Percentiles rank a stretch among this genome's conserved stretches.
Conservation (phyloP, 1,284 basidiomycete genomes). For the Tilletia caries region DNA sequence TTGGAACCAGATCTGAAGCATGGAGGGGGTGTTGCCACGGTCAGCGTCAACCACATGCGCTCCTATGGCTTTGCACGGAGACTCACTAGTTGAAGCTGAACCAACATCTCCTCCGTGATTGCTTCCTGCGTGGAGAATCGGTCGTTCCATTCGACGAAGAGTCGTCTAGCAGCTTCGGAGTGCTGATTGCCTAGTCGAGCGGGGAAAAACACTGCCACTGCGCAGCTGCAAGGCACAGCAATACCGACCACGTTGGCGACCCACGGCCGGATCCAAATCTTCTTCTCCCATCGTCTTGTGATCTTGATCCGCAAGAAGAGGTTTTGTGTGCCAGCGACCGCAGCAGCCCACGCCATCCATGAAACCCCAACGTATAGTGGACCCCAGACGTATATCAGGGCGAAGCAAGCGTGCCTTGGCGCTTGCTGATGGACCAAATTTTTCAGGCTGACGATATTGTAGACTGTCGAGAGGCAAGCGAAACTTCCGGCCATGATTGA, state of each 20-base stretch:
- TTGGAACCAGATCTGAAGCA: background rate
- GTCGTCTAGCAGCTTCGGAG: too few relatives aligned
- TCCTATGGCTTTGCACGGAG: too few relatives aligned
- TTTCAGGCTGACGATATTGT: background rate
- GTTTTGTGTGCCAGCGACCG: constrained; percentile 7
- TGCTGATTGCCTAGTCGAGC: too few relatives aligned
- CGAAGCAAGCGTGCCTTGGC: background rate
- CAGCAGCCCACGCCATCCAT: background rate
- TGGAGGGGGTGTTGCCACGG: too few relatives aligned
- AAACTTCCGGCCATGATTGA: background rate
- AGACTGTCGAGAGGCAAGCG: background rate
- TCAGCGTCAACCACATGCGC: too few relatives aligned
- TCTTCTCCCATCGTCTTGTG: background rate
- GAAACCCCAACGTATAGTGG: background rate
- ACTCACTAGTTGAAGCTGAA: too few relatives aligned
- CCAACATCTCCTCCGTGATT: too few relatives aligned
- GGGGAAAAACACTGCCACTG: too few relatives aligned
- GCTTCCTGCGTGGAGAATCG: too few relatives aligned
- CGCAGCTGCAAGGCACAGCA: too few relatives aligned
- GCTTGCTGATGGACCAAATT: background rate
- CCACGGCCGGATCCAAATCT: background rate
- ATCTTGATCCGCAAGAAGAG: background rate
- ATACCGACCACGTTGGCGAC: too few relatives aligned
- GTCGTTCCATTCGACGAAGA: too few relatives aligned
- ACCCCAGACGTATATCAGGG: constrained; percentile 1